Conservation (phyloP, 2,329 filamentous ascomycete genomes). For the Talaromyces sp. region DNA sequence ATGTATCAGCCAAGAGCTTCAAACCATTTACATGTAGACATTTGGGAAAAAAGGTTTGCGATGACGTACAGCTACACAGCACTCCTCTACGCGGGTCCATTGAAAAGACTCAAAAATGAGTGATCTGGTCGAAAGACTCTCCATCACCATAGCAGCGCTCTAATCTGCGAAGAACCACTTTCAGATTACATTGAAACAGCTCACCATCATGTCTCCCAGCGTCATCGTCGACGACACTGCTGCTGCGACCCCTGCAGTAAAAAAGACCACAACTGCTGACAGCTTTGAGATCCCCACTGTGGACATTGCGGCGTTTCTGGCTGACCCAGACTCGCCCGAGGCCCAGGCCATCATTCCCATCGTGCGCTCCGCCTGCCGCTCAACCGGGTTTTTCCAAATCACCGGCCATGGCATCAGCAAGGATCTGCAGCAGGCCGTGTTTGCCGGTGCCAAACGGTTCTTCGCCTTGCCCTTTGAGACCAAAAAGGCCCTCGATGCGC, state of each 20-base stretch:
- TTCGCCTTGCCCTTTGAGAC: constrained; percentile 24
- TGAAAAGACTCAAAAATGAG: not conserved
- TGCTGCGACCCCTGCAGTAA: too few species aligned
- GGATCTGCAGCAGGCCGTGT: constrained; percentile 20
- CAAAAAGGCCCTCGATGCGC: constrained; percentile 21
- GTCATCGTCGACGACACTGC: too few species aligned
- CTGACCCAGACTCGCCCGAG: too few species aligned
- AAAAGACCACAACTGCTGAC: too few species aligned
- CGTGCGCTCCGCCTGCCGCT: not conserved
- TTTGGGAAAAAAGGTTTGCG: too few species aligned
- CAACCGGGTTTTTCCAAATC: constrained; percentile 31
- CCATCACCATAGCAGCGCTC: not conserved
- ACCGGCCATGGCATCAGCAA: constrained; percentile 26
- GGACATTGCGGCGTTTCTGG: too few species aligned
- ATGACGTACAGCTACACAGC: too few species aligned
- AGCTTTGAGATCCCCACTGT: too few species aligned
- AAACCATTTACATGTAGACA: too few species aligned
- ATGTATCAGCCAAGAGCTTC: too few species aligned
- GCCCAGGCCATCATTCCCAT: not conserved
- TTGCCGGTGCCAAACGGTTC: constrained; percentile 21
- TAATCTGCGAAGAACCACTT: not conserved
- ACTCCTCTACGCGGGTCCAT: not conserved
- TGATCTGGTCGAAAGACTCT: not conserved
- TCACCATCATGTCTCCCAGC: not conserved
- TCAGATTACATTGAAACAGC: not conserved